Percentiles rank a stretch among this genome's conserved stretches.
Conservation (phyloP, 2,329 filamentous ascomycete species). For the Neofusicoccum ribis region DNA sequence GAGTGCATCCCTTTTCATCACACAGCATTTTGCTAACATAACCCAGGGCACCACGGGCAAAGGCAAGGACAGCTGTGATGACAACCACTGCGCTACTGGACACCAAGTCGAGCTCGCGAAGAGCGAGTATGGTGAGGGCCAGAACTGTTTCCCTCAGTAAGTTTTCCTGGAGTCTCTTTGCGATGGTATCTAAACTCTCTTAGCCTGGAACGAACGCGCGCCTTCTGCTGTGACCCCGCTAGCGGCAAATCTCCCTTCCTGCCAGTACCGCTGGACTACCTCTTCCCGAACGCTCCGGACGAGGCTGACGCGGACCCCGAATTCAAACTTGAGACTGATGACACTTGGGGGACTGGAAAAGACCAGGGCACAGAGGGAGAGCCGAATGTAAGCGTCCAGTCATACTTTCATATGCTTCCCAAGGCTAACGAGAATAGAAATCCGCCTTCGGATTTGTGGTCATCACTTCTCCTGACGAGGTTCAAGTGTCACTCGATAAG, state of each 20-base stretch:
- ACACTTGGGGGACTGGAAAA: constrained; percentile 12
- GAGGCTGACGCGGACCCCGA: constrained; percentile 34
- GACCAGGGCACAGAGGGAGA: background rate
- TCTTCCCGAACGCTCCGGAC: constrained; percentile 37
- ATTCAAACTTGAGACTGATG: constrained; percentile 26
- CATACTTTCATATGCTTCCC: background rate
- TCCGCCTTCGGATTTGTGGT: constrained; percentile 23
- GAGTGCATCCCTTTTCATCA: background rate
- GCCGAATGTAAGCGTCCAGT: background rate
- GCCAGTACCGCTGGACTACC: constrained; percentile 38
- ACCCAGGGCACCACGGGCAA: constrained; percentile 31
- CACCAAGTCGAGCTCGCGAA: constrained; percentile 32
- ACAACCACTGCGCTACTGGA: constrained; percentile 33
- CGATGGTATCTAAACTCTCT: too few species aligned
- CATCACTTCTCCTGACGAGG: too few species aligned
- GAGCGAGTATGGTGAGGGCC: constrained; percentile 4
- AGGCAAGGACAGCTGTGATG: constrained; percentile 29
- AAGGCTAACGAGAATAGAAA: background rate
- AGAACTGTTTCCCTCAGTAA: constrained; percentile 22
- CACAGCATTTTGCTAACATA: background rate
- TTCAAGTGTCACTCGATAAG: constrained; percentile 39
- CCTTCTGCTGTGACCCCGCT: constrained; percentile 36
- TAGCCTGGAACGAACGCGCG: constrained; percentile 27
- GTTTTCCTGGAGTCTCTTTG: background rate
- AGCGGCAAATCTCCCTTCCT: constrained; percentile 33